phyloP scores from a whole-genome alignment of 2,329 filamentous ascomycete species.

The Sporothrix pallida region DNA sequence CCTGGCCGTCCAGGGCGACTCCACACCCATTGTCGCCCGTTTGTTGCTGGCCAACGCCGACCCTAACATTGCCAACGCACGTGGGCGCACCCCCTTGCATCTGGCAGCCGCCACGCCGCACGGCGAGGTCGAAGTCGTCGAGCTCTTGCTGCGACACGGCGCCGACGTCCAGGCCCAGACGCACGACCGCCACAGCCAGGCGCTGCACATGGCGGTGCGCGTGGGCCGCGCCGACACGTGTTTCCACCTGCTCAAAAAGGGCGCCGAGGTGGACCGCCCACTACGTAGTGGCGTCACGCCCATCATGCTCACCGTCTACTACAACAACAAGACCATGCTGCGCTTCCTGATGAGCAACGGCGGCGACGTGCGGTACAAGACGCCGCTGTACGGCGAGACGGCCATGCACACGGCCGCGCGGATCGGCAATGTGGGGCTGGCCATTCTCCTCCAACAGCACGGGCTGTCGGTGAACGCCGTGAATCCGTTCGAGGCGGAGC shows the following conservation, averaged over 20 bases:
- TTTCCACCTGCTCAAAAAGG: slow-evolving; percentile 17
- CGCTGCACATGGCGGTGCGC: slow-evolving; percentile 39
- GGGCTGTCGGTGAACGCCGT: slow-evolving; percentile 25
- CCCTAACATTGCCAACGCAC: slow-evolving; percentile 54
- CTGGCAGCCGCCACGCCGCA: slow-evolving; percentile 51
- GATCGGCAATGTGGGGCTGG: slow-evolving; percentile 8
- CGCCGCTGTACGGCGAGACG: slow-evolving; percentile 30
- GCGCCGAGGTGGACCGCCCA: slow-evolving; percentile 10
- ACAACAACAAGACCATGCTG: slow-evolving; percentile 28
- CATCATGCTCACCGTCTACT: slow-evolving; percentile 31
- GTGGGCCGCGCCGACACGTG: slow-evolving; percentile 20
- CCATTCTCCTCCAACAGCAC: neutral
- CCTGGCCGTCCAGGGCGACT: slow-evolving; percentile 27
- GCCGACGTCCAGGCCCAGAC: slow-evolving; percentile 48
- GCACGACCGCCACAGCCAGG: slow-evolving; percentile 44
- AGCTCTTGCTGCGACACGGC: slow-evolving; percentile 58
- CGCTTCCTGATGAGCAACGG: slow-evolving; percentile 24
- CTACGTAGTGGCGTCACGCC: slow-evolving; percentile 26
- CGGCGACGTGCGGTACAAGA: slow-evolving; percentile 25
- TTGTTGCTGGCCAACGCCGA: slow-evolving; percentile 57
- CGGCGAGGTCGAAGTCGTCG: slow-evolving; percentile 51
- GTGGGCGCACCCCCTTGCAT: slow-evolving; percentile 55
- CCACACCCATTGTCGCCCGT: slow-evolving; percentile 4
- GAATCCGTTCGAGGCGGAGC: neutral
- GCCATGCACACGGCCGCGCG: slow-evolving; percentile 29